A percentile compares a stretch with the other conserved stretches of the same genome.
Evolutionary conservation across 2,329 filamentous ascomycete genomes (phyloP).

Genomic region (Tolypocladium amazonense): DNA sequence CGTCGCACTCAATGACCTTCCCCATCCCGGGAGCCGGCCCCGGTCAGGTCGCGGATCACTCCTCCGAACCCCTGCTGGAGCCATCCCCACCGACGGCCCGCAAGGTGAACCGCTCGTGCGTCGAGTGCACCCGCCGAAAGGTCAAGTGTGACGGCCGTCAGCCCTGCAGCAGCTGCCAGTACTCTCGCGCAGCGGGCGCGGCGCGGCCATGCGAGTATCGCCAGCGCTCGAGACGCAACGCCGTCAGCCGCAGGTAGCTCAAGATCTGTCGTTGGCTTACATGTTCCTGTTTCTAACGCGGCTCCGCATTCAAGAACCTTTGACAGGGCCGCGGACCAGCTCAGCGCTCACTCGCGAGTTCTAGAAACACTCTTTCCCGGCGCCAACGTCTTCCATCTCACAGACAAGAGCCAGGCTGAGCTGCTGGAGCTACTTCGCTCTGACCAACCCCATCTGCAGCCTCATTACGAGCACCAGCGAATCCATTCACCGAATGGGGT

Average conservation of each 20-base stretch:
- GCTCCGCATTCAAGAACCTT: constrained; percentile 9
- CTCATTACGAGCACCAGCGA: background rate
- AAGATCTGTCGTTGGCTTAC: constrained; percentile 1
- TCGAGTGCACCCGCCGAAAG: constrained; percentile 16
- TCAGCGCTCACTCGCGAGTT: constrained; percentile 11
- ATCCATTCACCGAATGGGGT: background rate
- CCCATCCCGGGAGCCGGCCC: background rate
- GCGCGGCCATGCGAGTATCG: constrained; percentile 16
- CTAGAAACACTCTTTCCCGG: constrained; percentile 13
- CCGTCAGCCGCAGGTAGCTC: constrained; percentile 16
- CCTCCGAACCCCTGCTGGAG: background rate
- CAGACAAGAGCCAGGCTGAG: constrained; percentile 10
- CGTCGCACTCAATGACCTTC: background rate
- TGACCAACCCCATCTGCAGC: background rate
- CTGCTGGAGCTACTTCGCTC: constrained; percentile 7
- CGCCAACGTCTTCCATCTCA: constrained; percentile 5
- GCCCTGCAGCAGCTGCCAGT: constrained; percentile 25
- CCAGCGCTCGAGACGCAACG: constrained; percentile 17
- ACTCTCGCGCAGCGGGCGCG: constrained; percentile 13
- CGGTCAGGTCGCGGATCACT: background rate
- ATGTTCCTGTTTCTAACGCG: constrained; percentile 1
- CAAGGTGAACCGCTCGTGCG: constrained; percentile 14
- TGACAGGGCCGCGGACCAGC: constrained; percentile 13
- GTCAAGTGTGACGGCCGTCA: constrained; percentile 30
- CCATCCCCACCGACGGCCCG: background rate